Evolutionary conservation across 2,329 filamentous ascomycete species (phyloP).

Genomic region (Diaporthe eres): DNA sequence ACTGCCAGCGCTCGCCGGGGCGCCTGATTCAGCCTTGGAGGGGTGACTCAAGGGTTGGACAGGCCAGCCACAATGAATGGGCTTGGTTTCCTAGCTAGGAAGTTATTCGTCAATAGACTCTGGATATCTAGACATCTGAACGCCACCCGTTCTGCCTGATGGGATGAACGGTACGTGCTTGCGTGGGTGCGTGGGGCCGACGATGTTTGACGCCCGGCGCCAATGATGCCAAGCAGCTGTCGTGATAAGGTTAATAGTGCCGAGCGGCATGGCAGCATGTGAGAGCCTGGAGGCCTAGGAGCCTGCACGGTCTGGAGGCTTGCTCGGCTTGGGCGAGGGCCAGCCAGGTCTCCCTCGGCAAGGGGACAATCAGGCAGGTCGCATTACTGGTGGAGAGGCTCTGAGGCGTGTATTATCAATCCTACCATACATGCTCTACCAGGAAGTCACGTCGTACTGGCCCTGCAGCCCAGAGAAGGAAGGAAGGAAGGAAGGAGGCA

Average conservation of each 20-base stretch:
- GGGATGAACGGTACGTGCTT: slow-evolving; percentile 11
- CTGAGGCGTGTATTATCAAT: neutral
- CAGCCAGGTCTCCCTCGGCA: neutral
- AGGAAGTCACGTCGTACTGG: neutral
- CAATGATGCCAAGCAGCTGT: slow-evolving; percentile 4
- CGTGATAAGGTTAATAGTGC: slow-evolving; percentile 9
- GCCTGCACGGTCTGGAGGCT: neutral
- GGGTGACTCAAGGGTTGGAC: neutral
- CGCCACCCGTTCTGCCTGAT: neutral
- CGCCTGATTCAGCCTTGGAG: neutral
- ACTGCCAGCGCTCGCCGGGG: neutral
- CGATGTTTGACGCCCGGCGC: neutral
- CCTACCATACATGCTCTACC: neutral
- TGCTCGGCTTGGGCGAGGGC: neutral
- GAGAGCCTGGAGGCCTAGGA: neutral
- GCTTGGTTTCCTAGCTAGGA: neutral
- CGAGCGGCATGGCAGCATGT: slow-evolving; percentile 3
- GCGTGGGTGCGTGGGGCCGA: slow-evolving; percentile 7
- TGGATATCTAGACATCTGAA: neutral
- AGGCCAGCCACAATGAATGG: neutral
- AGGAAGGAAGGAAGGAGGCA: slow-evolving; percentile 2
- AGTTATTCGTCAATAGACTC: neutral
- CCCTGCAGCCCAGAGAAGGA: neutral
- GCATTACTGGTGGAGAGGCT: slow-evolving; percentile 23
- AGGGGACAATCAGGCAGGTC: slow-evolving; percentile 13